A percentile compares a stretch with the other conserved stretches of the same genome.
Evolutionary conservation across 73 alveolate species (phyloP).

Genomic region (Uronychia setigera): DNA sequence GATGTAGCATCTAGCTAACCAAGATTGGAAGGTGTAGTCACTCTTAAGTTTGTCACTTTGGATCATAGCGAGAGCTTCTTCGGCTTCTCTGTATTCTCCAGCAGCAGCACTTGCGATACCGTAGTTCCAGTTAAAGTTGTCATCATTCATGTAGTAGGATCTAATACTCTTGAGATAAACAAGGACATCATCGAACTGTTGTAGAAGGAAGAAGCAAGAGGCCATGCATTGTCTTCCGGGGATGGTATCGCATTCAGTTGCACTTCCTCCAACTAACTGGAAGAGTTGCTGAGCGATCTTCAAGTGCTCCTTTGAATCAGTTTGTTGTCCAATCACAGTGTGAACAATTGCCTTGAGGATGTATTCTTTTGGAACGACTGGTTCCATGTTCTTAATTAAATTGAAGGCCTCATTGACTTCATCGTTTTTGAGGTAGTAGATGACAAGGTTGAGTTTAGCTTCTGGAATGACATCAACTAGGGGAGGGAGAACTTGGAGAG

Average conservation of each 20-base stretch:
- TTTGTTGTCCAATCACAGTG: slow-evolving; percentile 95
- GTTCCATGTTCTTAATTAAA: slow-evolving; percentile 97
- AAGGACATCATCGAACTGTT: slow-evolving; percentile 84
- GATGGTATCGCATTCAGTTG: slow-evolving; percentile 99
- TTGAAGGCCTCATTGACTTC: slow-evolving; percentile 94
- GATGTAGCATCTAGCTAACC: slow-evolving; percentile 96
- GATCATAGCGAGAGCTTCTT: slow-evolving; percentile 83
- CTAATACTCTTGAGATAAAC: slow-evolving; percentile 89
- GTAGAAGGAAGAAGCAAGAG: slow-evolving; percentile 94
- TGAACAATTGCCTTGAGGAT: slow-evolving; percentile 98
- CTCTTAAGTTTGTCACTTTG: slow-evolving; percentile 80
- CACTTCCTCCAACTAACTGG: slow-evolving; percentile 96
- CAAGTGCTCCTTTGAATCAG: slow-evolving; percentile 92
- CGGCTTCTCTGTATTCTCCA: slow-evolving; percentile 91
- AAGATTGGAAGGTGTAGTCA: slow-evolving; percentile 88
- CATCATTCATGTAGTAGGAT: slow-evolving; percentile 94
- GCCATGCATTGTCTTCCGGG: slow-evolving; percentile 99
- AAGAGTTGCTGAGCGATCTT: slow-evolving; percentile 93
- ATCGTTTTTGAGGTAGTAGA: slow-evolving; percentile 92
- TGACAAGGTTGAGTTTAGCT: slow-evolving; percentile 96
- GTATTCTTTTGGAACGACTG: slow-evolving; percentile 95
- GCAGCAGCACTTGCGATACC: slow-evolving; percentile 95
- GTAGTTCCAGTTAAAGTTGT: slow-evolving; percentile 98
- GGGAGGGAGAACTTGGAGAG: slow-evolving; percentile 96
- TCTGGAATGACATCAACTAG: slow-evolving; percentile 96